A percentile compares a stretch with the other conserved stretches of the same genome.
Conservation (phyloP, 306 rosid genomes). For the Echinosophora koreensis region DNA sequence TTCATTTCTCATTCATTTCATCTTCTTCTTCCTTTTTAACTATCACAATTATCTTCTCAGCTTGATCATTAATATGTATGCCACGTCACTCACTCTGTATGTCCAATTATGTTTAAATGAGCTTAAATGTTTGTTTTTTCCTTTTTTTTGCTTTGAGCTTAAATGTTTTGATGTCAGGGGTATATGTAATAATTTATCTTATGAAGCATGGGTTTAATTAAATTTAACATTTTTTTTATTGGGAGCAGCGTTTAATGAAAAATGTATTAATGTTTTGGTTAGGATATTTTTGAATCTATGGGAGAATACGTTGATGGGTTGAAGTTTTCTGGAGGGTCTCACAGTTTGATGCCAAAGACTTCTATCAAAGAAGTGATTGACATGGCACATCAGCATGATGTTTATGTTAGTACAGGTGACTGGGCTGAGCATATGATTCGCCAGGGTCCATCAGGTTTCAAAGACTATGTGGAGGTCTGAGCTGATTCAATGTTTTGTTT, state of each 20-base stretch:
- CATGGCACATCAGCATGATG: conserved; percentile 78
- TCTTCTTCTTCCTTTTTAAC: too few species aligned
- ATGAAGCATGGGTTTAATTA: neutral
- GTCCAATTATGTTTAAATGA: neutral
- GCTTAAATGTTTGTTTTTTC: neutral
- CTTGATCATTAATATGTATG: too few species aligned
- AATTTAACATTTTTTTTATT: neutral
- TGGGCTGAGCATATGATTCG: conserved; percentile 87
- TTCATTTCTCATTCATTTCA: neutral
- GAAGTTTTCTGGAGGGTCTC: conserved; percentile 86
- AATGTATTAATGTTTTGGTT: conserved; percentile 2
- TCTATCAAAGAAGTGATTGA: conserved; percentile 74
- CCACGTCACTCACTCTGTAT: neutral
- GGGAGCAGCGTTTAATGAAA: neutral
- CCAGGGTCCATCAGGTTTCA: conserved; percentile 79
- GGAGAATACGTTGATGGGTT: conserved; percentile 91
- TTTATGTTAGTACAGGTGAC: conserved; percentile 91
- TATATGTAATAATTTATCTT: neutral
- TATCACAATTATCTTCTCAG: too few species aligned
- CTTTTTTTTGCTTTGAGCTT: too few species aligned
- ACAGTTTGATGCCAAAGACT: conserved; percentile 79
- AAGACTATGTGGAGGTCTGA: conserved; percentile 77
- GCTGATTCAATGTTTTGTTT: neutral
- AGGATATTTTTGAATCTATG: conserved; percentile 84
- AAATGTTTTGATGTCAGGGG: too few species aligned